A percentile compares a stretch with the other conserved stretches of the same genome.
phyloP scores from a whole-genome alignment of 371 early-diverging fungal species.

The Rhizopus microsporus region DNA sequence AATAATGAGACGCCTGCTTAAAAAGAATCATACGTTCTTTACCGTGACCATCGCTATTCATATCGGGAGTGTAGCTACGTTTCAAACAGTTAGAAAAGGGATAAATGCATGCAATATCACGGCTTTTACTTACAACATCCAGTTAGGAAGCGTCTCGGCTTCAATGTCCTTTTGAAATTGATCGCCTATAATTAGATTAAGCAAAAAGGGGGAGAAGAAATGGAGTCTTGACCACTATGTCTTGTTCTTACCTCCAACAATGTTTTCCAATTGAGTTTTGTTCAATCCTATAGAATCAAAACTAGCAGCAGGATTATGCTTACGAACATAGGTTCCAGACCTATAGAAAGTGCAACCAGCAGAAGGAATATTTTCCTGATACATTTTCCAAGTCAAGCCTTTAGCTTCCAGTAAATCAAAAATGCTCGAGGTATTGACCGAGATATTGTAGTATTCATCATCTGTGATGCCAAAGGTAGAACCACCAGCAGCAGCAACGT shows the following conservation, averaged over 20 bases:
- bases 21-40: background rate
- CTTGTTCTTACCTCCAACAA: constrained; percentile 30
- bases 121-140: constrained; percentile 27
- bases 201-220: background rate
- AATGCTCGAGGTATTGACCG: constrained; percentile 28
- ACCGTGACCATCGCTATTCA: constrained; percentile 31
- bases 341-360: constrained; percentile 34
- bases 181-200: constrained; percentile 4
- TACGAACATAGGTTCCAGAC: constrained; percentile 35
- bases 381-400: constrained; percentile 59
- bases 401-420: constrained; percentile 60
- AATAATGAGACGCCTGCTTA: background rate
- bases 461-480: constrained; percentile 18
- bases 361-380: constrained; percentile 55
- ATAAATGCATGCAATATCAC: background rate
- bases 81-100: background rate
- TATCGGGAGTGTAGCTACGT: constrained; percentile 29
- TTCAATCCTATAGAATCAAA: constrained; percentile 43
- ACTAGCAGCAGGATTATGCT: constrained; percentile 55
- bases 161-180: constrained; percentile 26
- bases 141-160: constrained; percentile 23
- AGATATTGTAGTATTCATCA: constrained; percentile 25
- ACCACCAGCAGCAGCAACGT: constrained; percentile 38
- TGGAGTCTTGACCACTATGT: background rate
- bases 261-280: constrained; percentile 35